Base-by-base conservation (phyloP, 176 grass and related monocot species). In the Aegilops bicornis region DNA sequence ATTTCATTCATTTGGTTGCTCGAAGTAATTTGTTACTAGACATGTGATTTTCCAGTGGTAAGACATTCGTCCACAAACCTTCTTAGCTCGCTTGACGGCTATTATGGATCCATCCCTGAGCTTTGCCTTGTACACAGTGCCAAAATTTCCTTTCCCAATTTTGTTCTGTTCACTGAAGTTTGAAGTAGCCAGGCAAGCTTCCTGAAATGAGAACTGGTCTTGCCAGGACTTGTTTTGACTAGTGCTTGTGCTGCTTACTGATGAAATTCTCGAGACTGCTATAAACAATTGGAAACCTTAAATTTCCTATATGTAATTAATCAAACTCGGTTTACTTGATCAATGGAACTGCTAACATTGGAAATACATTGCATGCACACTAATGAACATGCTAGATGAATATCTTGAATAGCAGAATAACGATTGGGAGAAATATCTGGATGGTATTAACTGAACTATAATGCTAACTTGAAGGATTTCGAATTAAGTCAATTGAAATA, bases 111-210 rank as follows among this genome's bases (percentile, higher is more conserved):
- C 96, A 94, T 98, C 92, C 70, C 78, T 86, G 76, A 98, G 91
- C 70, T 81, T 95, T 22, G 86, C 96, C 79, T 89, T 95, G 83
- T 98, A 98, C 48, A 95, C 88, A 77, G 86, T 77, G 60, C 96
- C 91, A 69, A 96, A 96, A 78, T 92, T 92, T 84, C 93, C 93
- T 88, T 91, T 68, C 78, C 96, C 96, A 78, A 98, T 95, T 95
- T 73, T 89, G 82, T 94, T 92, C 85, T 84, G 84, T 73, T 82
- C 79, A 62, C 87, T 90, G 85, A 98, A 98, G 83, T 94, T 95
- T 81, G 81, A 80, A 91, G 96, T 98, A 60, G 93, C 93, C 48
- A 78, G 83, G 75, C 88, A 90, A 72, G 95, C 86, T 52, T 94
- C 90, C 43, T 84, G 85, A 50, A 91, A 88, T 20, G 96, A 89